Evolutionary conservation across 768 basidiomycete genomes (phyloP), one percentile per base, ranked within the genome.

Genomic region (Pulveroboletus frians): DNA sequence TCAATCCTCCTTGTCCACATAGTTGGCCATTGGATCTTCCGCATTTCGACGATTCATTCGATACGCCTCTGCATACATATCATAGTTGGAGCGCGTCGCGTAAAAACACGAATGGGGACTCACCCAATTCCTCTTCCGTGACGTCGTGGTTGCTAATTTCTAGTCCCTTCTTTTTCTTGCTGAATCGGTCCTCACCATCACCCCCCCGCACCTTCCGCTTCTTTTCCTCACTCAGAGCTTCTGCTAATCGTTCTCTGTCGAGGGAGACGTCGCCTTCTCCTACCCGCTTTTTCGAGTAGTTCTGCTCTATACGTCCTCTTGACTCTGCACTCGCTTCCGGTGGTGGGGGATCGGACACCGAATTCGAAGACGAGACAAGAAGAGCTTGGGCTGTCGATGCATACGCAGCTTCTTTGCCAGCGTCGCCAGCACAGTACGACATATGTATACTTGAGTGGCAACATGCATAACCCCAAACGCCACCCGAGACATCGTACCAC

Each of bases 11-110:
- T 66, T 56, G 65, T 92, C 92, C 43, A 90, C 76, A 64, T 93
- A 92, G 65, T 88, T 90, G 35, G 88, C 88, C 92, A 96, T 96
- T 4, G 92, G 92, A 67, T 96, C 92, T 50, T 92, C 89, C 41
- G 76, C 72, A 1, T 80, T 77, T 44, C 80, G 79, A 55, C 77
- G 78, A 26, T 66, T 76, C 79, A 92, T 84, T 50, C 92, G 79
- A 68, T 94, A 96, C n/a, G 88, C 89, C 85, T 96, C 92, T 90
- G 73, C 53, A 65, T 39, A 21, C 11, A 46, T 41, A 29, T 23
- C 13, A 26, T 49, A 42, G 59, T 63, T 34, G 45, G 32, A 44
- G 46, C 29, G 23, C 50, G 4, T 21, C 23, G 3, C 32, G 39
- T 21, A 43, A 45, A 50, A 47, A 27, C 35, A 30, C 21, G 14